Base-by-base conservation (phyloP, 2,329 filamentous ascomycete genomes). In the Penicillium nordicum region DNA sequence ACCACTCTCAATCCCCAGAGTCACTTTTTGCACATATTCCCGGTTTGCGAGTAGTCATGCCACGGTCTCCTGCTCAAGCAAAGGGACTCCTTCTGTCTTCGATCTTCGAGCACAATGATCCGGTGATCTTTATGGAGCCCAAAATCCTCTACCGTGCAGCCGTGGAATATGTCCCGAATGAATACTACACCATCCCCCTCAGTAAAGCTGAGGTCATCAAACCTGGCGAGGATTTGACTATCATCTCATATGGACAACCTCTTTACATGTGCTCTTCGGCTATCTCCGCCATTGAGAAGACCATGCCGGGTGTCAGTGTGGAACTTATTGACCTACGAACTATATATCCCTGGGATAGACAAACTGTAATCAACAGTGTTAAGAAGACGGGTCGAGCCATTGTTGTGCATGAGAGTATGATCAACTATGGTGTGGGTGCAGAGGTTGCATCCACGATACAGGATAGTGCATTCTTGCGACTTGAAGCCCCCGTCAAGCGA, bases 61-160 rank as follows among this genome's bases (percentile, higher is more conserved):
- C 92, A 0, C 83, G 92, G 44, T 94, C 90, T 0, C 92, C 92
- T 0, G 74, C 88, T 3, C 92, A 97, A 74, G 92, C 92, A 5
- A 97, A 97, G 74, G 92, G 92, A 2, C 80, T 97, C 3, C 78
- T 96, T 49, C 79, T 96, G 3, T 82, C 88, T 3, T 83, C 88
- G 0, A 91, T 96, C 51, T 85, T 85, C 50, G 84, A 78, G 77
- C 85, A 82, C 67, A 90, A 91, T 59, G 92, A 97, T 72, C 92
- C 92, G 0, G 90, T 93, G 60, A 80, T 97, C 51, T 96, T 97
- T 74, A 87, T 97, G 87, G 92, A 97, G 72, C 92, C 92, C 43
- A 97, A 97, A 77, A 89, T 94, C 45, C 79, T 97, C 12, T 97
- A 97, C 73, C 87, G 92, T 21, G 92, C 92, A 0, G 90, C 92